Conservation (phyloP, 1,284 basidiomycete genomes). For the Malassezia nana region DNA sequence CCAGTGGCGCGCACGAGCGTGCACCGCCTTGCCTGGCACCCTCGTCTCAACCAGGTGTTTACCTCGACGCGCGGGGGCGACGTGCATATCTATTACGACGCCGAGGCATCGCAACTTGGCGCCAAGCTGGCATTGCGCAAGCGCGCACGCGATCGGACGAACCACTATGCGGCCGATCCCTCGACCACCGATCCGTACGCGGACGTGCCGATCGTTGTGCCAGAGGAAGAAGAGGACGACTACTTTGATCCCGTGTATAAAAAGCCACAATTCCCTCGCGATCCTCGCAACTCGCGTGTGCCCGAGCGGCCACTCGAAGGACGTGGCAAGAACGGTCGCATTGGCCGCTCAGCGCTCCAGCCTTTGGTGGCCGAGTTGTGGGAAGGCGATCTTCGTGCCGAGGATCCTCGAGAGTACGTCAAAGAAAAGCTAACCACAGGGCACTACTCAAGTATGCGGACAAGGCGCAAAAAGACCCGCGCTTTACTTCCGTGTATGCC, state of each 20-base stretch:
- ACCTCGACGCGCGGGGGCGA: conserved; percentile 54
- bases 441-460: conserved; percentile 87
- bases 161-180: conserved; percentile 5
- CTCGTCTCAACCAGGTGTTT: conserved; percentile 38
- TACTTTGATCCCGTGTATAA: conserved; percentile 56
- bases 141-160: conserved; percentile 32
- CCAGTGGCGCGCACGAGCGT: conserved; percentile 10
- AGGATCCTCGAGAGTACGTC: conserved; percentile 66
- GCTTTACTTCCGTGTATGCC: conserved; percentile 67
- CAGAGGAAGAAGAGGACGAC: conserved; percentile 15
- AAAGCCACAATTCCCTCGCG: conserved; percentile 56
- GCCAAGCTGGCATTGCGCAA: conserved; percentile 70
- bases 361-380: conserved; percentile 88
- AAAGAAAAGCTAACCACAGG: conserved; percentile 15
- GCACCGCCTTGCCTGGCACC: conserved; percentile 24
- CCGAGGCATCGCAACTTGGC: conserved; percentile 73
- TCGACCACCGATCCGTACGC: conserved; percentile 3
- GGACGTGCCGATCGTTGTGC: conserved; percentile 24
- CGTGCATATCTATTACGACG: conserved; percentile 81
- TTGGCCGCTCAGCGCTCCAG: conserved; percentile 88
- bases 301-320: conserved; percentile 68
- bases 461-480: conserved; percentile 62
- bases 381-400: conserved; percentile 23
- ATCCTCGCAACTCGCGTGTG: conserved; percentile 56
- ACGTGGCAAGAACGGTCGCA: conserved; percentile 79